A percentile compares a stretch with the other conserved stretches of the same genome.
phyloP scores from a whole-genome alignment of 345 rosid species.

The Aethionema arabicum region DNA sequence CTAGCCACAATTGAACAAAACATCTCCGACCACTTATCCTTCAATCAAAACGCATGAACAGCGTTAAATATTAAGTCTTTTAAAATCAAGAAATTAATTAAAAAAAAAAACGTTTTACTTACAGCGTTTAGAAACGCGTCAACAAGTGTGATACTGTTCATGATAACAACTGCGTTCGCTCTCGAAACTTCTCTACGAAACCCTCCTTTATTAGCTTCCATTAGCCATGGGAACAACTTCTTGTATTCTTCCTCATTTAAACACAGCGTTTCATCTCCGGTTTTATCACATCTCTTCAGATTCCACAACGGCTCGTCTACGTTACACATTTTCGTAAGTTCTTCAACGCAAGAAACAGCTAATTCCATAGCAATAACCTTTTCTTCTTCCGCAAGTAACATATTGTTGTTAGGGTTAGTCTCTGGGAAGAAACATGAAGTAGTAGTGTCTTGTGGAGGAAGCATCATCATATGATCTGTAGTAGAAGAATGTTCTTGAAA shows the following conservation, averaged over 20 bases:
- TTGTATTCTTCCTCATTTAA: constrained; percentile 68
- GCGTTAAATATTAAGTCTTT: no score
- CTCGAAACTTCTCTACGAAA: constrained; percentile 71
- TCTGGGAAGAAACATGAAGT: constrained; percentile 42
- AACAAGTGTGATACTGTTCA: constrained; percentile 83
- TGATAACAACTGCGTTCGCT: constrained; percentile 70
- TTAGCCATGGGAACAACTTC: constrained; percentile 67
- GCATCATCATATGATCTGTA: constrained; percentile 50
- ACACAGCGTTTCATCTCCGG: constrained; percentile 38
- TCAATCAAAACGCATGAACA: neutral
- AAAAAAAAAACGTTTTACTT: constrained; percentile 27
- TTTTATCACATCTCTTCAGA: constrained; percentile 33
- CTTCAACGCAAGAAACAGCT: constrained; percentile 63
- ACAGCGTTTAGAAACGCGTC: constrained; percentile 85
- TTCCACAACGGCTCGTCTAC: constrained; percentile 71
- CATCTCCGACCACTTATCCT: constrained; percentile 90
- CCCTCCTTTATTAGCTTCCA: constrained; percentile 41
- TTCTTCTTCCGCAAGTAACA: constrained; percentile 63
- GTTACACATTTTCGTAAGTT: constrained; percentile 68
- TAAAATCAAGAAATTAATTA: neutral
- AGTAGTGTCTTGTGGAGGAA: constrained; percentile 37
- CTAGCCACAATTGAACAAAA: constrained; percentile 89
- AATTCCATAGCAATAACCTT: constrained; percentile 65
- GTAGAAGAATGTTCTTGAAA: constrained; percentile 45
- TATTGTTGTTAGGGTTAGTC: constrained; percentile 37